Evolutionary conservation across 192 early-diverging fungal species (phyloP).

Genomic region (Polychytrium aggregatum): DNA sequence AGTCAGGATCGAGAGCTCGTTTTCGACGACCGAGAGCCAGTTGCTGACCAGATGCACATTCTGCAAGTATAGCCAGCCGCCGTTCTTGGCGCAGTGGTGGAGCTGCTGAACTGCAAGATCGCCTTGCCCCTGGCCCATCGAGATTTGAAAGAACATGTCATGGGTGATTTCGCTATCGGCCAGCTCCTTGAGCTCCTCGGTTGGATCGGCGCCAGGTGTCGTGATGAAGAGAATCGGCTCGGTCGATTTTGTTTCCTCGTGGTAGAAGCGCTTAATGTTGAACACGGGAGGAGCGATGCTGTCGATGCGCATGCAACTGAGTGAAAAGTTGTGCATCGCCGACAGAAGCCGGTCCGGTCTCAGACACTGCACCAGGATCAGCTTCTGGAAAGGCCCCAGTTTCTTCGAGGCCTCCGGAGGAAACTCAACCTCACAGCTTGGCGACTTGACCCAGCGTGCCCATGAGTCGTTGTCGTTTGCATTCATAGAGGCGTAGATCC

Average conservation of each 20-base stretch:
- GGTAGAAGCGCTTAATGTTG: conserved; percentile 22
- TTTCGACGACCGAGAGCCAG: conserved; percentile 40
- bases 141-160: conserved; percentile 38
- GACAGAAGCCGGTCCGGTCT: conserved; percentile 40
- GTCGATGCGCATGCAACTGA: conserved; percentile 14
- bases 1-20: conserved; percentile 23
- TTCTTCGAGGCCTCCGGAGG: too few species aligned
- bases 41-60: conserved; percentile 47
- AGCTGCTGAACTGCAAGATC: conserved; percentile 30
- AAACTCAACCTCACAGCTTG: conserved; percentile 21
- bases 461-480: conserved; percentile 21
- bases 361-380: conserved; percentile 36
- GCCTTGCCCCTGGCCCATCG: conserved; percentile 54
- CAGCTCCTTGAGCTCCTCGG: conserved; percentile 40
- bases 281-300: conserved; percentile 29
- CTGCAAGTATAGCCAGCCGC: conserved; percentile 44
- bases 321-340: too few species aligned
- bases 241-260: conserved; percentile 18
- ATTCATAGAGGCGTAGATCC: neutral
- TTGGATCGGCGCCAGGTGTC: conserved; percentile 47
- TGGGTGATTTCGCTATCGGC: conserved; percentile 23
- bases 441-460: conserved; percentile 26
- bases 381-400: conserved; percentile 40
- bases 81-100: conserved; percentile 12
- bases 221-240: conserved; percentile 50